phyloP scores from a whole-genome alignment of 331 rosid species.

The Malus hybrid region DNA sequence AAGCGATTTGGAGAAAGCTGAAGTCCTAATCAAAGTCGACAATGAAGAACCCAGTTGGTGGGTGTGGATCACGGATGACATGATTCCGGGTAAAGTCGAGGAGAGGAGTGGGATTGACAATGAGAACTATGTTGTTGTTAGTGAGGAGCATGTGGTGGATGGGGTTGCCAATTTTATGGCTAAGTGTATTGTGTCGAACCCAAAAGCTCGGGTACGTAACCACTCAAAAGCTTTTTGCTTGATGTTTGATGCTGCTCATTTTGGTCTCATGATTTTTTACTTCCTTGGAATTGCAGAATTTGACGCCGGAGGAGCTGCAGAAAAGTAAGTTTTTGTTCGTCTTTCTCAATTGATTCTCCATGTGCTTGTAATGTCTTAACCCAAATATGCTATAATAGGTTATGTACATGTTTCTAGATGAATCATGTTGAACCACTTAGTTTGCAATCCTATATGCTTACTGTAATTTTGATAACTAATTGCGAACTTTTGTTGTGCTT shows the following conservation, averaged over 20 bases:
- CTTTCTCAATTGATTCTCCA: slow-evolving; percentile 1
- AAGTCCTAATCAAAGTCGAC: slow-evolving; percentile 62
- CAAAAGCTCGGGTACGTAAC: slow-evolving; percentile 54
- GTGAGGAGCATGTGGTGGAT: slow-evolving; percentile 86
- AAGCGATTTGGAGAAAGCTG: slow-evolving; percentile 59
- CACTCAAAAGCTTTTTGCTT: neutral
- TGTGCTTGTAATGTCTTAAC: neutral
- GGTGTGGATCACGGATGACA: slow-evolving; percentile 88
- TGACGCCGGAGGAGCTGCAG: slow-evolving; percentile 82
- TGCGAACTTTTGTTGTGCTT: neutral
- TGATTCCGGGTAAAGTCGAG: slow-evolving; percentile 51
- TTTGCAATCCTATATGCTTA: neutral
- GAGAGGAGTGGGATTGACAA: slow-evolving; percentile 81
- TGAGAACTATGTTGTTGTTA: slow-evolving; percentile 68
- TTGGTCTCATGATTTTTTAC: slow-evolving; percentile 10
- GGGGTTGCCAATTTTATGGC: slow-evolving; percentile 95
- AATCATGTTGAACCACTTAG: neutral
- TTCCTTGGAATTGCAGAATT: slow-evolving; percentile 47
- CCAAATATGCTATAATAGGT: slow-evolving; percentile 1
- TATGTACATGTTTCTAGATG: neutral
- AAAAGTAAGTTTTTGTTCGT: slow-evolving; percentile 47
- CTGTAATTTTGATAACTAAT: neutral
- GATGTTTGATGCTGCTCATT: neutral
- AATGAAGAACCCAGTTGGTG: slow-evolving; percentile 79
- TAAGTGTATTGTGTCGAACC: slow-evolving; percentile 76